Percentiles rank a stretch among this genome's conserved stretches.
These are phyloP conservation scores for Tolypocladium endophyticum DNA, from an alignment of 2,329 filamentous ascomycete species.

Conservation along the genomic window DNA sequence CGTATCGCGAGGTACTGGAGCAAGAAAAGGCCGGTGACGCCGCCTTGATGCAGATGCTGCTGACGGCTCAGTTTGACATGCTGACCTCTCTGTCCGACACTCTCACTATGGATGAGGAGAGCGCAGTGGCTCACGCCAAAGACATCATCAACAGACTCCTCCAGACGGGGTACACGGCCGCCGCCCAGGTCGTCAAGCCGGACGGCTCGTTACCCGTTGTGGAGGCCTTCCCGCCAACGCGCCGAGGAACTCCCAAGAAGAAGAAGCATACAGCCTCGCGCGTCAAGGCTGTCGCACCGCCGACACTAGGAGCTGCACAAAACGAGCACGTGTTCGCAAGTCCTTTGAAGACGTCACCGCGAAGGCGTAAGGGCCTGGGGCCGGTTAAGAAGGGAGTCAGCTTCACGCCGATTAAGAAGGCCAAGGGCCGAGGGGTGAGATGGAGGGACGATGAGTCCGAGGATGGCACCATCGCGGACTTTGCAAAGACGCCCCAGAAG, in stretches of 20 bases:
- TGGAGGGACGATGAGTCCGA: conserved; percentile 88
- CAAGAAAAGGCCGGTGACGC: conserved; percentile 75
- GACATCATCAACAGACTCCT: conserved; percentile 68
- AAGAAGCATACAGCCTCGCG: conserved; percentile 39
- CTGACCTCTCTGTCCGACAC: conserved; percentile 75
- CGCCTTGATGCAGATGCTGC: conserved; percentile 67
- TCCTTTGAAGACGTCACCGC: conserved; percentile 69
- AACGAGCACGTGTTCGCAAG: conserved; percentile 19
- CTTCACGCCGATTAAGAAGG: conserved; percentile 73
- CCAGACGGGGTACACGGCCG: conserved; percentile 61
- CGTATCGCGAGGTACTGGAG: conserved; percentile 66
- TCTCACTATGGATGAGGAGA: conserved; percentile 69
- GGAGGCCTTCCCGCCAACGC: conserved; percentile 60
- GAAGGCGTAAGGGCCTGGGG: conserved; percentile 59
- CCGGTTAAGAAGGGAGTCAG: conserved; percentile 56
- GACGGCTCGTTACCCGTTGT: conserved; percentile 56
- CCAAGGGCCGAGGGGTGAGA: conserved; percentile 68
- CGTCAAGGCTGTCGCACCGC: conserved; percentile 33
- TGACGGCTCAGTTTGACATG: conserved; percentile 87
- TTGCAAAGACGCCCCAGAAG: conserved; percentile 79
- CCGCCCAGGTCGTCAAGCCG: conserved; percentile 80
- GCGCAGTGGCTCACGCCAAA: conserved; percentile 73
- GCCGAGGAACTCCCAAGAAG: conserved; percentile 67
- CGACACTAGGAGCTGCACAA: conserved; percentile 25
- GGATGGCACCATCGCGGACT: conserved; percentile 77